Evolutionary conservation across 2,329 filamentous ascomycete genomes (phyloP).

Genomic region (Penicillium sp.): DNA sequence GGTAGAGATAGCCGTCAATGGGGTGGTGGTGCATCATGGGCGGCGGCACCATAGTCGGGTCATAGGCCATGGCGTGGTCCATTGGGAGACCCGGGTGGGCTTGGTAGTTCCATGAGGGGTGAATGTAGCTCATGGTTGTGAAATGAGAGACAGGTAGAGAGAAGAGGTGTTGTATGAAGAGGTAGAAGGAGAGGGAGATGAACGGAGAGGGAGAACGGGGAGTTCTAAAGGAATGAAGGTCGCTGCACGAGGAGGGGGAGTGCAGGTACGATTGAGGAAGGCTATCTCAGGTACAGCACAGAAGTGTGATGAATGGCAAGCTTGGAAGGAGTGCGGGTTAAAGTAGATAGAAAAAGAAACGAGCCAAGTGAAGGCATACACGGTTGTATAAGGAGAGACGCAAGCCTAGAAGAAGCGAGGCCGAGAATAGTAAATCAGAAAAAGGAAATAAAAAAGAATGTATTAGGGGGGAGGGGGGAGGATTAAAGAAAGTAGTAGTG

Average conservation of each 20-base stretch:
- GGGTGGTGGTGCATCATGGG: constrained; percentile 45
- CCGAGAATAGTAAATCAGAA: constrained; percentile 24
- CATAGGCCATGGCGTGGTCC: constrained; percentile 46
- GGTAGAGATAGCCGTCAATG: constrained; percentile 47
- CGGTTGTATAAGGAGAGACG: constrained; percentile 34
- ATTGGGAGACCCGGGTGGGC: constrained; percentile 45
- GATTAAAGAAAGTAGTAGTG: constrained; percentile 20
- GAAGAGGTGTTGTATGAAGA: background rate
- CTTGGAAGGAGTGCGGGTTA: constrained; percentile 15
- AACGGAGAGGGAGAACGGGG: background rate
- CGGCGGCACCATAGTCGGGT: constrained; percentile 44
- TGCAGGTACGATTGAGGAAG: constrained; percentile 25
- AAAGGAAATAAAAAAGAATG: constrained; percentile 25
- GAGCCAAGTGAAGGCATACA: constrained; percentile 27
- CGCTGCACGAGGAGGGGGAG: constrained; percentile 29
- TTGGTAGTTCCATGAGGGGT: constrained; percentile 45
- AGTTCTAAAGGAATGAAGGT: constrained; percentile 8
- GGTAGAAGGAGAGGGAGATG: constrained; percentile 11
- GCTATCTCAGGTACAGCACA: constrained; percentile 28
- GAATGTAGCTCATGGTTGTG: constrained; percentile 48
- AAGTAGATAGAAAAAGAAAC: constrained; percentile 31
- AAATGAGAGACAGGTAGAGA: constrained; percentile 1
- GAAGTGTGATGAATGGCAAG: constrained; percentile 17
- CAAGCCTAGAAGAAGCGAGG: constrained; percentile 30
- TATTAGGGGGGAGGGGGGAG: constrained; percentile 25